These are phyloP conservation scores for Colletotrichum brevisporum DNA, from an alignment of 2,329 filamentous ascomycete genomes.

Conservation along the genomic window DNA sequence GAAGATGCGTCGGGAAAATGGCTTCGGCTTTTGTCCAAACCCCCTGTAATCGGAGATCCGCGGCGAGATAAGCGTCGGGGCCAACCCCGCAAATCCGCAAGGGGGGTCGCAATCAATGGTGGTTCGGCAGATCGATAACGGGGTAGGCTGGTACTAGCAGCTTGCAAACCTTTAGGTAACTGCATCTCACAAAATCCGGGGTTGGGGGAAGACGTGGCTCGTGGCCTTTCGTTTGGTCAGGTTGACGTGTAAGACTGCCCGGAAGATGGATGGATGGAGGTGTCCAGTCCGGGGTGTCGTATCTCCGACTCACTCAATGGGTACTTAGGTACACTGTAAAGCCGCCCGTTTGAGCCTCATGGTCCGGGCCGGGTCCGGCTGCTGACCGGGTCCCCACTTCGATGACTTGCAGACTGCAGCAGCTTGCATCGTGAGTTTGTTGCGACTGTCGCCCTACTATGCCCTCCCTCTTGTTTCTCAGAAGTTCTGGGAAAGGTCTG, in stretches of 20 bases:
- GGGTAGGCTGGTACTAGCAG: not conserved
- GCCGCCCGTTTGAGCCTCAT: too few relatives aligned
- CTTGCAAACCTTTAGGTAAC: not conserved
- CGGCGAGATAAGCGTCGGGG: constrained; percentile 12
- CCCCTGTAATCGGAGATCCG: not conserved
- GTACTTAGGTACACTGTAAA: too few relatives aligned
- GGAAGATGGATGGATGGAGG: too few relatives aligned
- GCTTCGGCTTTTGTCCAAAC: constrained; percentile 10
- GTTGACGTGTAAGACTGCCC: not conserved
- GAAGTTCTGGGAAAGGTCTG: not conserved
- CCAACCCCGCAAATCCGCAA: constrained; percentile 19
- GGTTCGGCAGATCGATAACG: constrained; percentile 16
- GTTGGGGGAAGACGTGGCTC: not conserved
- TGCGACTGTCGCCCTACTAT: not conserved
- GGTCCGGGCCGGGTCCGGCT: not conserved
- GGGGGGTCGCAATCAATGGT: constrained; percentile 1
- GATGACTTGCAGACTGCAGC: not conserved
- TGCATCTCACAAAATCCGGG: not conserved
- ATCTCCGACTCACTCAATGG: not conserved
- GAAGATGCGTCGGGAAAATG: constrained; percentile 23
- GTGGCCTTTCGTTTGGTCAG: not conserved
- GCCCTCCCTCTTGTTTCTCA: not conserved
- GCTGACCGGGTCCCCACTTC: not conserved
- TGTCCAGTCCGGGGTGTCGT: not conserved
- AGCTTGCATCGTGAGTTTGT: not conserved